Evolutionary conservation across 148 eudicot species (phyloP), one percentile per base, ranked within the genome.

Genomic region (Amaranthus palmeri): DNA sequence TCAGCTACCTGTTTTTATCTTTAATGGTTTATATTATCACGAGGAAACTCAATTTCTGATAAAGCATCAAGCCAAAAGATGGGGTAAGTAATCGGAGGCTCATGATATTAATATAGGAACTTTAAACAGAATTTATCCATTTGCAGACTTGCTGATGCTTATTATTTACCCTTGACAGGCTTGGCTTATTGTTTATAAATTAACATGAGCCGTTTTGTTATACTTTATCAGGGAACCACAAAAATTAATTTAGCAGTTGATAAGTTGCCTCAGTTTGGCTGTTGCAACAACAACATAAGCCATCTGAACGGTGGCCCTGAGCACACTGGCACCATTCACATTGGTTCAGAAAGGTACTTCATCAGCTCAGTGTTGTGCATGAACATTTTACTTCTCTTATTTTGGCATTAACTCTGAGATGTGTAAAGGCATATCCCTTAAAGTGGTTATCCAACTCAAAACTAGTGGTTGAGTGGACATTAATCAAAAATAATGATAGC

Each of bases 321-420:
- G 81, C 99, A 95, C 81, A 63, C 86, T 74, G 99, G 99, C 48
- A 91, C 99, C 45, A 95, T 91, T 82, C 99, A 95, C 84, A 89
- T 95, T 74, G 97, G 97, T 77, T 74, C 91, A 45, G 99, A 95
- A 82, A 91, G 97, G 99, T 91, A 81, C 65, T 79, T n/a, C 4
- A 49, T 68, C 67, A 40, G 14, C 62, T 47, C 71, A 61, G 61
- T 67, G 57, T 11, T 65, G 54, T 15, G 57, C 62, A 54, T 46
- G 74, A 67, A 68, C 15, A 55, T 59, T 42, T 2, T 5, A n/a
- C 8, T n/a, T 44, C 48, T 50, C 18, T 17, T 52, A 8, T 5
- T 47, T 40, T 3, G 50, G 4, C n/a, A 58, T 18, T 10, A 8
- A 57, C 67, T 62, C 40, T 70, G 65, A 15, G 14, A 13, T 51